Percentiles rank a stretch among this genome's conserved stretches.
Evolutionary conservation across 2,329 filamentous ascomycete genomes (phyloP).

Genomic region (Cladosporium sp.): DNA sequence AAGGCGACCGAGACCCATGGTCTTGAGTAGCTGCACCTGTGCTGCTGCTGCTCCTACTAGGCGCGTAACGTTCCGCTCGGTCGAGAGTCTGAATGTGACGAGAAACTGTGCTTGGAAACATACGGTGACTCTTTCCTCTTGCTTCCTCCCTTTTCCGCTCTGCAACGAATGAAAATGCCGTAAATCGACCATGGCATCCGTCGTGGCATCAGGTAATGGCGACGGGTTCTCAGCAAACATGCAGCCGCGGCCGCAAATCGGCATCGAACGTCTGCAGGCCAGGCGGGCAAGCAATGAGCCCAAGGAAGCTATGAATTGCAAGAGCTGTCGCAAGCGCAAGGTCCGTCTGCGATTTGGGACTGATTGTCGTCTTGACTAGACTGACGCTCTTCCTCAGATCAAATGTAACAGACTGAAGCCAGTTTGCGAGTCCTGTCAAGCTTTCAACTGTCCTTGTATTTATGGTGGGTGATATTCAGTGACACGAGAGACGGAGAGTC

Average conservation of each 20-base stretch:
- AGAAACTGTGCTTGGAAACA: background rate
- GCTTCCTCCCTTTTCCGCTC: background rate
- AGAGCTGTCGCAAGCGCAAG: conserved; percentile 90
- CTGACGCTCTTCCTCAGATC: conserved; percentile 59
- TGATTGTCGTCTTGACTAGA: conserved; percentile 3
- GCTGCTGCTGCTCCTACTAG: conserved; percentile 8
- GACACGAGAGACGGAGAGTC: background rate
- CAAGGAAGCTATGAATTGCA: conserved; percentile 92
- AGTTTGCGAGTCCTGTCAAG: conserved; percentile 83
- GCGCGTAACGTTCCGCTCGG: conserved; percentile 18
- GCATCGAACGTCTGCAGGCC: conserved; percentile 75
- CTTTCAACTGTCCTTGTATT: conserved; percentile 84
- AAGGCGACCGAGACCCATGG: conserved; percentile 11
- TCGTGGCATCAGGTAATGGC: conserved; percentile 20
- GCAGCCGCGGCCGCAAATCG: conserved; percentile 75
- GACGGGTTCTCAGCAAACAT: conserved; percentile 27
- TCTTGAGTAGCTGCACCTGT: conserved; percentile 12
- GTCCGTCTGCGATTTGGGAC: conserved; percentile 47
- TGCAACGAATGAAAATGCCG: conserved; percentile 14
- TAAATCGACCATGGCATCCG: conserved; percentile 20
- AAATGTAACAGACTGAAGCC: conserved; percentile 86
- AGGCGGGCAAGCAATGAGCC: conserved; percentile 72
- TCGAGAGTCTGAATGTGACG: conserved; percentile 18
- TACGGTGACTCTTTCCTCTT: conserved; percentile 1
- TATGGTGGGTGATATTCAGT: conserved; percentile 64